A percentile compares a stretch with the other conserved stretches of the same genome.
Evolutionary conservation across 1,139 yeast genomes (phyloP).

Genomic region (Suhomyces bolitotheri): DNA sequence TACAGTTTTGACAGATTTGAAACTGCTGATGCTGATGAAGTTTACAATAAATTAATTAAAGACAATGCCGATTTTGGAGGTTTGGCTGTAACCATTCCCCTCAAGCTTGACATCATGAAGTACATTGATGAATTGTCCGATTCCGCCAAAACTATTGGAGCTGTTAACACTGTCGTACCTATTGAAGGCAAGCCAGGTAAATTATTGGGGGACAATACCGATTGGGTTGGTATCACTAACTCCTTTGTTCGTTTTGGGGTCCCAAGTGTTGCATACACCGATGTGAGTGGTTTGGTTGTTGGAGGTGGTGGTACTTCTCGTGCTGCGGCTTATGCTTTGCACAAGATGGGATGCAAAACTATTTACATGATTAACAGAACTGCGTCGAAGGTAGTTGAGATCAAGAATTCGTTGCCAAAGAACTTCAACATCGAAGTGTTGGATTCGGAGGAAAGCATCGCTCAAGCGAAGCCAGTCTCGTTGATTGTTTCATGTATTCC

Average conservation of each 20-base stretch:
- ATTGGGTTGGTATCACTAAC: conserved; percentile 85
- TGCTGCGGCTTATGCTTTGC: conserved; percentile 89
- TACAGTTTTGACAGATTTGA: conserved; percentile 69
- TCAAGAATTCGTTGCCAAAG: conserved; percentile 62
- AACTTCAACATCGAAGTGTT: conserved; percentile 61
- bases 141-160: conserved; percentile 80
- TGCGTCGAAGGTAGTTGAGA: conserved; percentile 56
- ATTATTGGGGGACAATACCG: conserved; percentile 87
- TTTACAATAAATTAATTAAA: conserved; percentile 49
- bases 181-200: conserved; percentile 45
- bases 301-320: conserved; percentile 99
- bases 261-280: conserved; percentile 37
- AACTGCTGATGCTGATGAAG: conserved; percentile 58
- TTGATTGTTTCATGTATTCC: conserved; percentile 86
- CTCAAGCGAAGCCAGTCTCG: conserved; percentile 47
- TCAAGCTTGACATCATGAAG: conserved; percentile 76
- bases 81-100: conserved; percentile 86
- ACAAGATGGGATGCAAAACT: conserved; percentile 70
- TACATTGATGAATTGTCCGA: conserved; percentile 63
- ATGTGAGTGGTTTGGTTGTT: conserved; percentile 64
- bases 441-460: conserved; percentile 48
- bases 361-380: conserved; percentile 87
- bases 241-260: conserved; percentile 66
- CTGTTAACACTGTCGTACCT: conserved; percentile 84
- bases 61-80: conserved; percentile 68